Conservation (phyloP, 805 yeast genomes). For the Saccharomycopsis guyanensis region DNA sequence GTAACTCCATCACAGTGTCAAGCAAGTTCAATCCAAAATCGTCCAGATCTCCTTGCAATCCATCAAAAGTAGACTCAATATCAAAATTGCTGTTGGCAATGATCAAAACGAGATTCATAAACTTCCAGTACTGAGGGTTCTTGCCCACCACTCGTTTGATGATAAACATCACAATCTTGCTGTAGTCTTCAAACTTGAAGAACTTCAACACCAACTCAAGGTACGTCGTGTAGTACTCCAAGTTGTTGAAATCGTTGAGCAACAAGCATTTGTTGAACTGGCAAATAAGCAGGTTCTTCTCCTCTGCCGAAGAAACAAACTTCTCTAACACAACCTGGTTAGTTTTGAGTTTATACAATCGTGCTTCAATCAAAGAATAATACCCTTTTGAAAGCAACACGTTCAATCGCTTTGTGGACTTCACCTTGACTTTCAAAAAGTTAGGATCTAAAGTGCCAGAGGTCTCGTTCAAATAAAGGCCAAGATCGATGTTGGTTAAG, state of each 20-base stretch:
- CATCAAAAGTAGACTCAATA: neutral
- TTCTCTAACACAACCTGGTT: conserved; percentile 2
- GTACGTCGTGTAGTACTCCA: conserved; percentile 10
- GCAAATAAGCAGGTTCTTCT: neutral
- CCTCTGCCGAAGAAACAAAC: neutral
- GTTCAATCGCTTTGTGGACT: conserved; percentile 1
- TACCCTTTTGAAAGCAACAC: conserved; percentile 13
- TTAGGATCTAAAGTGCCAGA: neutral
- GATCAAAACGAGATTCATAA: conserved; percentile 19
- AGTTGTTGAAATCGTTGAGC: conserved; percentile 10
- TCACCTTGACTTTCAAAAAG: conserved; percentile 1
- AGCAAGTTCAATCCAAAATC: conserved; percentile 7
- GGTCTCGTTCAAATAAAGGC: neutral
- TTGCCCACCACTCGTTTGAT: conserved; percentile 10
- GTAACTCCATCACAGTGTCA: neutral
- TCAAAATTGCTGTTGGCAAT: conserved; percentile 16
- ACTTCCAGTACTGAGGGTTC: conserved; percentile 14
- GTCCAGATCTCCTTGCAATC: neutral
- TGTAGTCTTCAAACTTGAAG: conserved; percentile 9
- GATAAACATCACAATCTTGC: conserved; percentile 4
- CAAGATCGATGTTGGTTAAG: conserved; percentile 3
- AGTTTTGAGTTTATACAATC: conserved; percentile 9
- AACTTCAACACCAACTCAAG: conserved; percentile 9
- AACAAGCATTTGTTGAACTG: conserved; percentile 12
- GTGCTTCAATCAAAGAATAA: conserved; percentile 6